These are phyloP conservation scores for Xerocomus potaroensis DNA, from an alignment of 768 basidiomycete genomes.

Conservation along the genomic window DNA sequence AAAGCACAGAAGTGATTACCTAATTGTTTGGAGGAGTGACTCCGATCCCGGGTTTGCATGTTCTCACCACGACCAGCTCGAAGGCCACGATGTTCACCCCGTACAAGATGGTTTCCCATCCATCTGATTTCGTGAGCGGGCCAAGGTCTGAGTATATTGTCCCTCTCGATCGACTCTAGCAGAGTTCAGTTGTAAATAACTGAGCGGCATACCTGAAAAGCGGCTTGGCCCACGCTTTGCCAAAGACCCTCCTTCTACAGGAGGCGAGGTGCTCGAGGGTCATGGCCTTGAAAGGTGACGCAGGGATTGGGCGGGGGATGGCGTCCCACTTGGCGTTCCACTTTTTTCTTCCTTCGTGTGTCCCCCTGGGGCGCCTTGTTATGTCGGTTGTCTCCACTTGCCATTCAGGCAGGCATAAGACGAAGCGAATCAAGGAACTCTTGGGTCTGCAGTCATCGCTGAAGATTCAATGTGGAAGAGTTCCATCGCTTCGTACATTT, in stretches of 20 bases:
- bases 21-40: too few relatives aligned
- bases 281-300: constrained; percentile 49
- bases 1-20: too few relatives aligned
- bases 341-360: constrained; percentile 14
- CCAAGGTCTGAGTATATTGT: constrained; percentile 74
- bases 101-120: constrained; percentile 38
- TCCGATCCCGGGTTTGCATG: too few relatives aligned
- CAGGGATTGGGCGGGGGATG: constrained; percentile 45
- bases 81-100: constrained; percentile 60
- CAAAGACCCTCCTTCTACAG: constrained; percentile 44
- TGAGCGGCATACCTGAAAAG: constrained; percentile 69
- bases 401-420: background rate
- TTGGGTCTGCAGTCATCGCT: too few relatives aligned
- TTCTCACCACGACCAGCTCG: too few relatives aligned
- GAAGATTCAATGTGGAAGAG: too few relatives aligned
- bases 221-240: constrained; percentile 26
- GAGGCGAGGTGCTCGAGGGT: constrained; percentile 17
- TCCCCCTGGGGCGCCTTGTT: constrained; percentile 7
- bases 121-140: constrained; percentile 59
- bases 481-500: too few relatives aligned
- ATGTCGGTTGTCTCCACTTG: background rate
- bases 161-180: constrained; percentile 62
- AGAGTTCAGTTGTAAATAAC: constrained; percentile 53
- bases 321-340: background rate
- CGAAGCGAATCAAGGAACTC: background rate